These are phyloP conservation scores for Aspergillus sp. DNA, from an alignment of 2,329 filamentous ascomycete species.

Conservation along the genomic window DNA sequence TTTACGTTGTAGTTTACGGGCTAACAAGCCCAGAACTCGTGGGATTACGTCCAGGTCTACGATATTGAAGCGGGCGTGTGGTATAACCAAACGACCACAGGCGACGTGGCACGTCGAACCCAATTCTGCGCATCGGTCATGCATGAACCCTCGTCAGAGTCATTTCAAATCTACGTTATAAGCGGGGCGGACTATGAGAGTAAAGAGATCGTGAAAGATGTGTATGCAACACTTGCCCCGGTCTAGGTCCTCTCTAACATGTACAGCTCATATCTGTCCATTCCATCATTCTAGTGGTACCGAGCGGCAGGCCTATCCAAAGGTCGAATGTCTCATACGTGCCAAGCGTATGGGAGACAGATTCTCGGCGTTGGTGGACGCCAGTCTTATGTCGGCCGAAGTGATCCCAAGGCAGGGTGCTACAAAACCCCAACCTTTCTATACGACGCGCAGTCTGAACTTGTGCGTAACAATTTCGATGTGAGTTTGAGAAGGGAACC, in stretches of 20 bases:
- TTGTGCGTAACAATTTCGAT: constrained; percentile 6
- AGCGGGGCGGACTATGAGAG: constrained; percentile 15
- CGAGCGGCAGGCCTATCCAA: constrained; percentile 8
- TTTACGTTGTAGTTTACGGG: too few relatives aligned
- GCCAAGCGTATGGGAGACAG: constrained; percentile 13
- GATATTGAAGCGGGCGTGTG: constrained; percentile 16
- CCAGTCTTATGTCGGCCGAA: constrained; percentile 2
- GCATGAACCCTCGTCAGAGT: constrained; percentile 10
- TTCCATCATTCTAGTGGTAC: constrained; percentile 21
- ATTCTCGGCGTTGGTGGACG: constrained; percentile 17
- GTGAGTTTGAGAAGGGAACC: background rate
- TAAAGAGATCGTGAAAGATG: constrained; percentile 4
- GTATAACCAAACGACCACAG: constrained; percentile 20
- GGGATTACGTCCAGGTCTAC: constrained; percentile 16
- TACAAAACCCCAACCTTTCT: constrained; percentile 15
- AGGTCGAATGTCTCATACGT: constrained; percentile 16
- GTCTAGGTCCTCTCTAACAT: background rate
- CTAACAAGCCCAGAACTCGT: constrained; percentile 11
- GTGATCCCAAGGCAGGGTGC: constrained; percentile 8
- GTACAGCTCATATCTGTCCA: constrained; percentile 15
- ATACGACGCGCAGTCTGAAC: constrained; percentile 16
- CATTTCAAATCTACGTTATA: constrained; percentile 17
- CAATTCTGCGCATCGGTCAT: constrained; percentile 18
- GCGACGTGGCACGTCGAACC: constrained; percentile 13
- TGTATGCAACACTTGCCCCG: constrained; percentile 7